A percentile compares a stretch with the other conserved stretches of the same genome.
phyloP scores from a whole-genome alignment of 768 basidiomycete species.

The Galerina sulciceps region DNA sequence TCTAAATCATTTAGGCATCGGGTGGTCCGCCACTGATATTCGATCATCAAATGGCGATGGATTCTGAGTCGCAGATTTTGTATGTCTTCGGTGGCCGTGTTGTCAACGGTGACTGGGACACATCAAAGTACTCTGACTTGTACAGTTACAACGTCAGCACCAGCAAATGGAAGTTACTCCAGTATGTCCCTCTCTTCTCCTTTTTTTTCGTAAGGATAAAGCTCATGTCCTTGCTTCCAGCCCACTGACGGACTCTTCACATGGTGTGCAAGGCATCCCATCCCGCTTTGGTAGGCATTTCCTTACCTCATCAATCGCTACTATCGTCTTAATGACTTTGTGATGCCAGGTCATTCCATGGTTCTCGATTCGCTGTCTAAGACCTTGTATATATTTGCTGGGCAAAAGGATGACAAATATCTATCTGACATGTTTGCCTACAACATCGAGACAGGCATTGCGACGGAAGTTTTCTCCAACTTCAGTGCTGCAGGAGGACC shows the following conservation, averaged over 20 bases:
- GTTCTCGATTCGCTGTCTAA: slow-evolving; percentile 64
- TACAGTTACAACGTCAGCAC: slow-evolving; percentile 72
- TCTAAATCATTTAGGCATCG: slow-evolving; percentile 42
- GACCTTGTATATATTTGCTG: slow-evolving; percentile 74
- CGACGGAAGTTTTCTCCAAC: slow-evolving; percentile 66
- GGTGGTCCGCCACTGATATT: slow-evolving; percentile 77
- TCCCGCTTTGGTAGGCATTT: slow-evolving; percentile 58
- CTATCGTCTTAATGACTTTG: background rate
- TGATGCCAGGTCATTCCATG: slow-evolving; percentile 74
- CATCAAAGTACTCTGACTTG: slow-evolving; percentile 67
- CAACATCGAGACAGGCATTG: slow-evolving; percentile 60
- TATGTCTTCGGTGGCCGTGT: slow-evolving; percentile 81
- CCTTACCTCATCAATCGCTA: background rate
- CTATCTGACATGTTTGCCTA: slow-evolving; percentile 80
- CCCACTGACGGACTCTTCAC: slow-evolving; percentile 28
- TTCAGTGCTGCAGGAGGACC: slow-evolving; percentile 67
- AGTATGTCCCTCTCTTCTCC: slow-evolving; percentile 54
- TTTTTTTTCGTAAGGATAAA: background rate
- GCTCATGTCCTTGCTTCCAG: slow-evolving; percentile 11
- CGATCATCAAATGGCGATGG: slow-evolving; percentile 84
- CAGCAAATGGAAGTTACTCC: slow-evolving; percentile 69
- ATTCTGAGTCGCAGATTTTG: slow-evolving; percentile 68
- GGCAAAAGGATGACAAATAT: slow-evolving; percentile 68
- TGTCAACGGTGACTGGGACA: slow-evolving; percentile 66
- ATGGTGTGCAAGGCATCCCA: slow-evolving; percentile 48